Base-by-base conservation (phyloP, 345 rosid genomes). In the Lepidium didymum region DNA sequence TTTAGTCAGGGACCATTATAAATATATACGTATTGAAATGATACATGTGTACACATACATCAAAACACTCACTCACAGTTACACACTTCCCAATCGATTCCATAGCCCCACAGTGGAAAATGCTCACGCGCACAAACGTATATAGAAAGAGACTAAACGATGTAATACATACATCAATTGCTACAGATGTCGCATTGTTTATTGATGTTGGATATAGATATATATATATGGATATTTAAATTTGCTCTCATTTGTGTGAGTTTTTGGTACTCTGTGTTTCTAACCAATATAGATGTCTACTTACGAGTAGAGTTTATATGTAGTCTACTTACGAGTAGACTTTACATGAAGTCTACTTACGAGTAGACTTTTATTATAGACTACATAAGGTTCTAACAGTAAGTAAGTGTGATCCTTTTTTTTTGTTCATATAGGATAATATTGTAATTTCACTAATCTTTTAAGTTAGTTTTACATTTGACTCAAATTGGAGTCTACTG, bases 51-150 rank as follows among this genome's bases (percentile, higher is more conserved):
- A 52, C 14, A 52, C 14, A 19, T 13, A 23, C 1, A 35, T 29
- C 15, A 56, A 54, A 36, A 36, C 64, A 46, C 75, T 35, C 64
- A 46, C 75, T 35, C 64, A 13, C 41, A 37, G 13, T 35, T 56
- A 14, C 25, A 29, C 14, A 45, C 62, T 56, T 56, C 36, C 11
- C 33, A 25, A 45, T 55, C 50, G 64, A 29, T 29, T 29, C 33
- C 33, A 7, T 35, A 54, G 50, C 47, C 65, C 64, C 73, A n/a
- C 66, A 50, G 13, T 42, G 25, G 67, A 59, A 29, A 50, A 38
- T 27, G 59, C 50, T 35, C 62, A 71, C 56, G 69, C 69, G 64
- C 52, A 56, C 59, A 40, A 72, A 47, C 63, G 42, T 62, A 27
- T 4, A 14, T 53, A 53, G 2, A 38, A 2, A 63, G 1, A 50